Percentiles rank a stretch among this genome's conserved stretches.
Evolutionary conservation across 23 red algal genomes (phyloP).

Genomic region (Gracilaria vermiculophylla): DNA sequence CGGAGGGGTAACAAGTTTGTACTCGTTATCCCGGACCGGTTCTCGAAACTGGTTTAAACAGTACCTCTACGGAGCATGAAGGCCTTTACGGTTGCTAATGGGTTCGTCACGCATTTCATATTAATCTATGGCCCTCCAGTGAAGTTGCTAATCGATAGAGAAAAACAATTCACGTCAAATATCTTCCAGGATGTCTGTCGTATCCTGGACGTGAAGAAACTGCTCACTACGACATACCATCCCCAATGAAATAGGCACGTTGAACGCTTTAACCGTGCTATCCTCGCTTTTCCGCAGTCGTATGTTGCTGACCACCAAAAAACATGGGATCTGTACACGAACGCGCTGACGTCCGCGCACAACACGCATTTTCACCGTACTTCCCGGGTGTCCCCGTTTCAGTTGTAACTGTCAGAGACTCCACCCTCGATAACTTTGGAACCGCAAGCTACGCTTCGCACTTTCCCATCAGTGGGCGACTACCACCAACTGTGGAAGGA

Average conservation of each 20-base stretch:
- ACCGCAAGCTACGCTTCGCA: neutral
- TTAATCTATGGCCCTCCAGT: neutral
- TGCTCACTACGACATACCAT: neutral
- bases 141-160: neutral
- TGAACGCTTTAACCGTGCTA: neutral
- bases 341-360: neutral
- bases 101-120: neutral
- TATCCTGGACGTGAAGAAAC: neutral
- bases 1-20: neutral
- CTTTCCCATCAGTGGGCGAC: neutral
- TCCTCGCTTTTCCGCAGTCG: neutral
- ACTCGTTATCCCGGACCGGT: constrained; percentile 10
- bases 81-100: neutral
- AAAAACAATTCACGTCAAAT: neutral
- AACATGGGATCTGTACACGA: neutral
- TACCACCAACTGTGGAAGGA: neutral
- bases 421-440: neutral
- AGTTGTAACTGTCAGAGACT: neutral
- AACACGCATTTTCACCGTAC: neutral
- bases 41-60: neutral
- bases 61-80: neutral
- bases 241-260: neutral
- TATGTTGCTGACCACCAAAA: neutral
- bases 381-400: neutral
- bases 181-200: neutral